Conservation (phyloP, 768 basidiomycete species). For the Auriscalpium microsporum region DNA sequence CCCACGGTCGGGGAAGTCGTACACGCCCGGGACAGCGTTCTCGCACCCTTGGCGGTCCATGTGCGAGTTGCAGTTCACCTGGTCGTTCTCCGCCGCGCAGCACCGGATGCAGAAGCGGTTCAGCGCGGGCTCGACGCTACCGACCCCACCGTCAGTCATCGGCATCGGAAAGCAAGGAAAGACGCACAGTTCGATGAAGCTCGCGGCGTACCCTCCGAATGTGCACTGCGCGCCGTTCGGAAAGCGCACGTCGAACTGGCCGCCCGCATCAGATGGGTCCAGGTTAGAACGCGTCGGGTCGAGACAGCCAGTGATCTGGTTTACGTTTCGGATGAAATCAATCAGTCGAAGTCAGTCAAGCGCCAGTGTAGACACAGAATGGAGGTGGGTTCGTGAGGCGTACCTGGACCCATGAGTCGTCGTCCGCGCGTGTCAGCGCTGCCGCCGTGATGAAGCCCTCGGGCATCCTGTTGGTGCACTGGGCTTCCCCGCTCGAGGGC, state of each 20-base stretch:
- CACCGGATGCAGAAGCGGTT: conserved; percentile 43
- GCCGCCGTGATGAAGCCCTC: conserved; percentile 32
- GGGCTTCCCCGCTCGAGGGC: conserved; percentile 16
- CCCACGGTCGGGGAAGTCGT: conserved; percentile 32
- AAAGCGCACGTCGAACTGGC: conserved; percentile 42
- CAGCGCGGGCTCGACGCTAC: conserved; percentile 37
- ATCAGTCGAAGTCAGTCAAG: neutral
- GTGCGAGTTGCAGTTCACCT: conserved; percentile 44
- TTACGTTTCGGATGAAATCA: neutral
- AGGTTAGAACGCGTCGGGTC: conserved; percentile 25
- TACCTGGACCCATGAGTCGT: conserved; percentile 34
- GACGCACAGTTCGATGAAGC: conserved; percentile 43
- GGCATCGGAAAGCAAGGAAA: neutral
- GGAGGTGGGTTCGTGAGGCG: neutral
- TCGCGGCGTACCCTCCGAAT: conserved; percentile 42
- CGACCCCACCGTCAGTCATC: neutral
- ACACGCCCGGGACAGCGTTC: conserved; percentile 36
- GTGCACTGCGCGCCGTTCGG: conserved; percentile 47
- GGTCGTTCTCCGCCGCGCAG: conserved; percentile 33
- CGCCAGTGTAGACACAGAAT: neutral
- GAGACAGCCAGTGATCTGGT: conserved; percentile 34
- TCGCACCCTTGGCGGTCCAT: conserved; percentile 36
- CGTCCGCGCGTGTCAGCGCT: conserved; percentile 23
- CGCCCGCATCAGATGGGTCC: conserved; percentile 31
- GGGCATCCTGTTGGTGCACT: conserved; percentile 24